These are phyloP conservation scores for Melampsora larici-populina DNA, from an alignment of 1,284 basidiomycete genomes.

Conservation along the genomic window DNA sequence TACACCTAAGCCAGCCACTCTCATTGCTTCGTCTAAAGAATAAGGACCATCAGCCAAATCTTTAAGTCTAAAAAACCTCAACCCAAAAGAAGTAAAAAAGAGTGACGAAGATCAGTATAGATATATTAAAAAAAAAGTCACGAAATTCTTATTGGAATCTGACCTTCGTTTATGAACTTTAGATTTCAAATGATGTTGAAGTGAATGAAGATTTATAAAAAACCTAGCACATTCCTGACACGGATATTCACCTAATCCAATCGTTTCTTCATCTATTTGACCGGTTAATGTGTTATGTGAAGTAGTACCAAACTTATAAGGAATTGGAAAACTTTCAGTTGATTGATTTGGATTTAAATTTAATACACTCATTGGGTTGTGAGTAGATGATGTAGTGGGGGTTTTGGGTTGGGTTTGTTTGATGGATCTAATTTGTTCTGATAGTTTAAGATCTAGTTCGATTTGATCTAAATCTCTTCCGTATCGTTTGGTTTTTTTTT, in stretches of 20 bases:
- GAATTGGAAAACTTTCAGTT: background rate
- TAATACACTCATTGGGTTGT: no score
- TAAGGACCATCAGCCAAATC: constrained; percentile 32
- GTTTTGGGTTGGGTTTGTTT: background rate
- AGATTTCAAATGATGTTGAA: constrained; percentile 19
- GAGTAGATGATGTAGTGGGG: no score
- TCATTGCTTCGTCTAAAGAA: constrained; percentile 41
- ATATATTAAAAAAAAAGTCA: background rate
- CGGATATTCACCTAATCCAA: constrained; percentile 25
- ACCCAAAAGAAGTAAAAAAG: background rate
- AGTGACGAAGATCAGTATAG: background rate
- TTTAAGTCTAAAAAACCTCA: constrained; percentile 21
- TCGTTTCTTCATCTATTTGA: constrained; percentile 35
- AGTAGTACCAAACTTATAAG: constrained; percentile 25
- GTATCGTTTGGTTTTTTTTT: constrained; percentile 32
- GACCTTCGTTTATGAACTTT: constrained; percentile 43
- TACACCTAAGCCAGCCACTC: constrained; percentile 36
- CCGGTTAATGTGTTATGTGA: constrained; percentile 38
- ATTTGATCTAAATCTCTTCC: constrained; percentile 39
- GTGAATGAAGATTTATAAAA: constrained; percentile 27
- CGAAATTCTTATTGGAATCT: background rate
- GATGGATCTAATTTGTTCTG: constrained; percentile 30
- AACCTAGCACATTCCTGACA: constrained; percentile 41
- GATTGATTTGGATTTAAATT: background rate
- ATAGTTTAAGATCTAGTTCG: constrained; percentile 12